Evolutionary conservation across 495 filamentous ascomycete genomes (phyloP), one percentile per base, ranked within the genome.

Genomic region (Talaromyces thailandensis): DNA sequence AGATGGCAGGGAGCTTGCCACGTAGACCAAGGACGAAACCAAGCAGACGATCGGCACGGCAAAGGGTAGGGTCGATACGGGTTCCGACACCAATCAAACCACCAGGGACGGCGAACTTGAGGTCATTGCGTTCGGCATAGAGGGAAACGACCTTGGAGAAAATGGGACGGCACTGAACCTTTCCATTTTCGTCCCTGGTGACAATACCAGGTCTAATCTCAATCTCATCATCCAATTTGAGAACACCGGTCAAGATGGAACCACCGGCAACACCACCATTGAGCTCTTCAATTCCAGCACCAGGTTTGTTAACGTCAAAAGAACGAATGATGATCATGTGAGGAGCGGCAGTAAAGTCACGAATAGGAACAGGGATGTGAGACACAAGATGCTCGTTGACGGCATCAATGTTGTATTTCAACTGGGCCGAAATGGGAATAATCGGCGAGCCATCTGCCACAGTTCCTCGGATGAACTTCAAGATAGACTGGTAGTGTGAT

Each of bases 351-450:
- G 85, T 81, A 80, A 98, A 98, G 74, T 97, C 91, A 75, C 94
- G 83, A 31, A 87, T 69, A 2, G 94, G 94, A 23, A 98, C 87
- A 21, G 95, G 95, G 64, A 98, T 96, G 70, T 89, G 93, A 64
- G 89, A 88, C 65, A 96, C 88, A 58, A 98, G 90, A 62, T 88
- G 83, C 72, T 98, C 93, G 78, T 94, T 95, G 75, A 98, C 89
- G 64, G 94, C 92, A 75, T 98, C 94, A 70, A 98, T 96, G 80
- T 98, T 98, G 85, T 96, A 96, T 80, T 98, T 98, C 66, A 98
- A 81, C 81, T 98, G 94, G 21, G 94, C 94, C 32, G 94, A 98
- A 71, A 98, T 97, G 60, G 94, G 94, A 59, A 98, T 96, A 70
- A 98, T 92, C 23, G 94, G 94, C 23, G 92, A 94, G 69, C 92